Evolutionary conservation across 2,329 filamentous ascomycete species (phyloP), one percentile per base, ranked within the genome.

Genomic region (Aspergillus sp.): DNA sequence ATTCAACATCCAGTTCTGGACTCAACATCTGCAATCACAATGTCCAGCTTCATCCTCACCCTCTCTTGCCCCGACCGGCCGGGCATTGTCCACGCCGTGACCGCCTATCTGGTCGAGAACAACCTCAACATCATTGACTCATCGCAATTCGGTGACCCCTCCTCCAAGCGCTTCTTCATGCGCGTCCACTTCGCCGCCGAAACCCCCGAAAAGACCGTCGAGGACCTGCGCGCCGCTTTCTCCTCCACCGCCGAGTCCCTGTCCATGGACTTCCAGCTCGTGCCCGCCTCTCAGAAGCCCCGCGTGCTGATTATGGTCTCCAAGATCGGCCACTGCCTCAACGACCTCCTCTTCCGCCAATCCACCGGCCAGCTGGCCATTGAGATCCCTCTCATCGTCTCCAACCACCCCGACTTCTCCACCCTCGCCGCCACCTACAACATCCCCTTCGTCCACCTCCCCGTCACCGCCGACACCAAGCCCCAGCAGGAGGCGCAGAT

Each of bases 221-320:
- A 80, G 20, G 77, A 84, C 63, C 79, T 92, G 52, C 75, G 71
- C 7, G 75, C 73, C 57, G 82, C 85, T 6, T 88, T 94, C 67
- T 77, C 80, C 29, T 76, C 81, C 47, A 85, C 91, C 55, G 88
- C 88, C 3, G 68, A 78, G 54, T 81, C 87, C 26, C 85, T 91
- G 77, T 71, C 81, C 59, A 90, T 92, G 87, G 81, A 86, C 68
- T 92, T 90, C 78, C 83, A 90, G 67, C 83, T 95, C 67, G 84
- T 87, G 14, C 85, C 89, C 3, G 84, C 87, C 12, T 78, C 86
- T 53, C 82, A 87, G 69, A 92, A 92, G 79, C 87, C 88, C 58
- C 85, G 87, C 65, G 88, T 93, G 52, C 81, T 95, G 68, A 91
- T 95, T 81, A 94, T 95, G 90, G 91, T 94, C 31, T 93, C 90